phyloP scores from a whole-genome alignment of 2,329 filamentous ascomycete species.

The Trichophyton schoenleinii region DNA sequence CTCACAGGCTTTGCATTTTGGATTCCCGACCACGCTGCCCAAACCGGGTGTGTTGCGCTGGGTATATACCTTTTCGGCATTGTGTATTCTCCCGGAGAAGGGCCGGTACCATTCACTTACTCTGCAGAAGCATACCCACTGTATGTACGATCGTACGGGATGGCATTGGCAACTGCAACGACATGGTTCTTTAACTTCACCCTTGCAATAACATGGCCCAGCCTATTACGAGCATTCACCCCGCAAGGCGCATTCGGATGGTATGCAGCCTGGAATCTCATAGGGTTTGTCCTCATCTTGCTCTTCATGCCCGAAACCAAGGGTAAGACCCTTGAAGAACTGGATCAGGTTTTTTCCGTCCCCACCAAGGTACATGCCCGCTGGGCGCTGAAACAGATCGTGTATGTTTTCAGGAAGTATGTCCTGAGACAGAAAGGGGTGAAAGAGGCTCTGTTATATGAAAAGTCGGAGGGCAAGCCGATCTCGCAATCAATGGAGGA shows the following conservation, averaged over 20 bases:
- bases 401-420: slow-evolving; percentile 26
- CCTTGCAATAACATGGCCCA: slow-evolving; percentile 43
- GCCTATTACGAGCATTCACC: slow-evolving; percentile 36
- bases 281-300: slow-evolving; percentile 36
- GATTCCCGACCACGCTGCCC: slow-evolving; percentile 32
- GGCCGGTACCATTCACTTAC: slow-evolving; percentile 54
- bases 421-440: slow-evolving; percentile 30
- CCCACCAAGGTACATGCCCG: slow-evolving; percentile 34
- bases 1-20: slow-evolving; percentile 43
- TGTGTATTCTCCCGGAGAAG: slow-evolving; percentile 46
- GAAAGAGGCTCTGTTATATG: slow-evolving; percentile 24
- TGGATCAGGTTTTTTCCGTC: slow-evolving; percentile 44
- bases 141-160: slow-evolving; percentile 49
- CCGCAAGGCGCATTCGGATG: slow-evolving; percentile 43
- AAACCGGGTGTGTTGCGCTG: slow-evolving; percentile 31
- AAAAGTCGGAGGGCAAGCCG: slow-evolving; percentile 10
- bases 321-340: slow-evolving; percentile 33
- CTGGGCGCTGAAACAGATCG: slow-evolving; percentile 29
- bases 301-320: slow-evolving; percentile 33
- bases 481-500: background rate
- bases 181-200: slow-evolving; percentile 48
- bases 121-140: slow-evolving; percentile 55
- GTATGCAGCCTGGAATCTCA: slow-evolving; percentile 32
- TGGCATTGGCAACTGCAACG: slow-evolving; percentile 52
- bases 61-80: slow-evolving; percentile 35